Percentiles rank a stretch among this genome's conserved stretches.
These are phyloP conservation scores for Vinca minor DNA, from an alignment of 257 asterid genomes.

Conservation along the genomic window DNA sequence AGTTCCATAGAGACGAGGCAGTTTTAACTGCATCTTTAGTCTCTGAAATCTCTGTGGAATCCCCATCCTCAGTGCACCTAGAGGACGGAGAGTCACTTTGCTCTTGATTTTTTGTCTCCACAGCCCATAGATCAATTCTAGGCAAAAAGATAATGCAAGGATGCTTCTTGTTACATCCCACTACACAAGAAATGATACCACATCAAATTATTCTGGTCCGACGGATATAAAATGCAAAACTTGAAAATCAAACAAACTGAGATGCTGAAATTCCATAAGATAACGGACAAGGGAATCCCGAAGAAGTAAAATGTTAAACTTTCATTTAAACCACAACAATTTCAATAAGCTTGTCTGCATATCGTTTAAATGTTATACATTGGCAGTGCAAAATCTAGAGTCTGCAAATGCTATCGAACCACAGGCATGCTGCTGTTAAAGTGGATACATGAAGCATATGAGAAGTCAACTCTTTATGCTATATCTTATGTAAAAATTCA, in stretches of 20 bases:
- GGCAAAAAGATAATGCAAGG: slow-evolving; percentile 80
- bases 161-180: slow-evolving; percentile 61
- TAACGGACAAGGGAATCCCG: background rate
- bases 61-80: slow-evolving; percentile 2
- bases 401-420: background rate
- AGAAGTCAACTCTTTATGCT: background rate
- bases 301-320: background rate
- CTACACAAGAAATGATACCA: slow-evolving; percentile 38
- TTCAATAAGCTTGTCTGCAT: background rate
- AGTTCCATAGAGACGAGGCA: slow-evolving; percentile 77
- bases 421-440: background rate
- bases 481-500: background rate
- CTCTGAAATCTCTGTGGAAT: slow-evolving; percentile 21
- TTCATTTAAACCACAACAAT: background rate
- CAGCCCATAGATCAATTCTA: slow-evolving; percentile 85
- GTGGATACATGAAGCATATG: background rate
- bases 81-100: slow-evolving; percentile 24
- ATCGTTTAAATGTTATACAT: background rate
- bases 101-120: slow-evolving; percentile 37
- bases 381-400: background rate
- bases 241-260: background rate
- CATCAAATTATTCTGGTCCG: background rate
- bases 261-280: background rate
- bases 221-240: background rate
- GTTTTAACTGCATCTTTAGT: slow-evolving; percentile 30